A percentile compares a stretch with the other conserved stretches of the same genome.
Evolutionary conservation across 2,329 filamentous ascomycete species (phyloP).

Genomic region (Penicillium sumatraense): DNA sequence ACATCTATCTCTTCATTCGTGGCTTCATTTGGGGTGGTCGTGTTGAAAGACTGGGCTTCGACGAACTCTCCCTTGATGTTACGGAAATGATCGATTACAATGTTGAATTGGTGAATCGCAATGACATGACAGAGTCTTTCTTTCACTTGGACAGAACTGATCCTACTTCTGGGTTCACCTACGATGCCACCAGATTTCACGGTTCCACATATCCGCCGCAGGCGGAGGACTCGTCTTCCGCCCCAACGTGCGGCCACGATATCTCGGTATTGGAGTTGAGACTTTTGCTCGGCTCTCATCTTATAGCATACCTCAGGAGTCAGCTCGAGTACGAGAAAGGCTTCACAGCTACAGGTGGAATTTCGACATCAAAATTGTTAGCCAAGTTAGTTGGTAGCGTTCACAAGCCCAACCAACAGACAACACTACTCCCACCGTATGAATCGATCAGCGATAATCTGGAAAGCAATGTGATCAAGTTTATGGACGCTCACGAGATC

Average conservation of each 20-base stretch:
- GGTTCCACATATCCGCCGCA: conserved; percentile 64
- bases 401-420: conserved; percentile 88
- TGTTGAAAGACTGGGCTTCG: conserved; percentile 83
- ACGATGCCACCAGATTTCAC: conserved; percentile 70
- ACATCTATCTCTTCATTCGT: conserved; percentile 73
- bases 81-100: conserved; percentile 89
- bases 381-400: conserved; percentile 82
- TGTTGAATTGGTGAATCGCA: conserved; percentile 67
- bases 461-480: conserved; percentile 62
- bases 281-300: conserved; percentile 77
- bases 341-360: conserved; percentile 85
- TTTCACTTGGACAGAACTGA: conserved; percentile 76
- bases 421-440: conserved; percentile 74
- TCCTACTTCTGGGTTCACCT: conserved; percentile 78
- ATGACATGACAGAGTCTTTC: conserved; percentile 71
- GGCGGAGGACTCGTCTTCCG: conserved; percentile 24
- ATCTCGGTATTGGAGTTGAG: conserved; percentile 55
- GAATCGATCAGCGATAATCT: conserved; percentile 31
- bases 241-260: conserved; percentile 2
- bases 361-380: conserved; percentile 84
- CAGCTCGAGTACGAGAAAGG: conserved; percentile 76
- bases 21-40: conserved; percentile 76
- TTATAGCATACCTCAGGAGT: conserved; percentile 74
- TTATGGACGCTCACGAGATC: conserved; percentile 77
- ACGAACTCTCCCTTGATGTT: conserved; percentile 82